Base-by-base conservation (phyloP, 2,329 filamentous ascomycete species). In the Emericellopsis atlantica region DNA sequence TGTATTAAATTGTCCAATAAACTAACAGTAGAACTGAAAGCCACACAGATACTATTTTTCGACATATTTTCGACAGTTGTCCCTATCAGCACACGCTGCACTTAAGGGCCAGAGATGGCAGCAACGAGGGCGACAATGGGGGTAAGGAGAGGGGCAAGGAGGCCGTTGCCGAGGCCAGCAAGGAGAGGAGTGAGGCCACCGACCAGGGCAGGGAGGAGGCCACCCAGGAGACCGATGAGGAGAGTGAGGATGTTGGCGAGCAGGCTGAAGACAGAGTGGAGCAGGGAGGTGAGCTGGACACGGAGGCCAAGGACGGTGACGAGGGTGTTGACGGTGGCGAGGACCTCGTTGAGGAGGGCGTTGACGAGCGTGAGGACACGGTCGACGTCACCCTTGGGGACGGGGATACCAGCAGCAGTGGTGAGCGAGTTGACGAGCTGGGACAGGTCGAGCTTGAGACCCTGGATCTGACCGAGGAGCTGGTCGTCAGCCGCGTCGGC, bases 191-290 rank as follows among this genome's bases (percentile, higher is more conserved):
- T 41, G 12, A 57, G 53, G 21, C 40, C 47, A 39, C 44, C 45
- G 24, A 54, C 26, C 11, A 57, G 47, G 5, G 46, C 51, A 34
- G 54, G 52, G 14, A 55, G 34, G 36, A 52, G 41, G 21, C 32
- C 48, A 16, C 29, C 37, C 8, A 56, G 41, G 16, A 55, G 49
- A 22, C 47, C 49, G 22, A 47, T 46, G 47, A 56, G 44, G 2
- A 51, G 46, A 14, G 32, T 36, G 8, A 56, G 44, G 18, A 57
- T 36, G 42, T 49, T 49, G 42, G 49, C 37, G 29, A 57, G 43
- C 36, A 55, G 48, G 41, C 37, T 43, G 47, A 56, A 48, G 46
- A 57, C 48, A 31, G 52, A 51, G 46, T 48, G 43, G 33, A 56
- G 48, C 42, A 55, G 35, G 14, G 51, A 50, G 45, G 40, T 43